Conservation (phyloP, 2,329 filamentous ascomycete genomes). For the Graphium sp. region DNA sequence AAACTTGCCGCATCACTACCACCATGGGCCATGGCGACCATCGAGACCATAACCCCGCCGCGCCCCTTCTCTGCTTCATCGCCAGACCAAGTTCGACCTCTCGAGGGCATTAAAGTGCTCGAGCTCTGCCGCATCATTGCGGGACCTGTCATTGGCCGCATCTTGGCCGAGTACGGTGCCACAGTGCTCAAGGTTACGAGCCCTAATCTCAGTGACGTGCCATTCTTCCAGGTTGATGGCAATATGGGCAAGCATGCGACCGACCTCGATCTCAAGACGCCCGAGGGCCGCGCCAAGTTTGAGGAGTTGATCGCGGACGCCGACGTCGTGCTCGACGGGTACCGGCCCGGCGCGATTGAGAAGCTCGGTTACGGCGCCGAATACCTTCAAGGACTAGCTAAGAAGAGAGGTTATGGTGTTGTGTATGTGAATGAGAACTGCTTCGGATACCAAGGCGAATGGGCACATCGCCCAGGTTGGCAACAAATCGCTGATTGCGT, state of each 20-base stretch:
- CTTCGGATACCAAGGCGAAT: conserved; percentile 39
- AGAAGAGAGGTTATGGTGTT: conserved; percentile 39
- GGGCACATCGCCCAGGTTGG: conserved; percentile 45
- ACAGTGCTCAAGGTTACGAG: conserved; percentile 58
- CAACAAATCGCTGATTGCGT: conserved; percentile 51
- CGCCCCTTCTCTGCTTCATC: conserved; percentile 15
- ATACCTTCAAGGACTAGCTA: conserved; percentile 18
- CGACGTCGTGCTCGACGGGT: conserved; percentile 51
- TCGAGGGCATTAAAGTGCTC: conserved; percentile 52
- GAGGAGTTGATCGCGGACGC: conserved; percentile 41
- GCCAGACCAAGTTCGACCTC: conserved; percentile 10
- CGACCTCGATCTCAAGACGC: conserved; percentile 43
- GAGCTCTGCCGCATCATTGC: conserved; percentile 65
- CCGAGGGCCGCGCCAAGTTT: conserved; percentile 34
- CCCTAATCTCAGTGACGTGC: conserved; percentile 49
- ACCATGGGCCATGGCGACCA: conserved; percentile 29
- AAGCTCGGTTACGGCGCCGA: conserved; percentile 3
- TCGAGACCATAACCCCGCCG: conserved; percentile 32
- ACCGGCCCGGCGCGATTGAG: conserved; percentile 45
- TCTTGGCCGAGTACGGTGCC: conserved; percentile 59
- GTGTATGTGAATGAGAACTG: conserved; percentile 58
- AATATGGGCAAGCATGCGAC: conserved; percentile 55
- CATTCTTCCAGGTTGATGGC: conserved; percentile 56
- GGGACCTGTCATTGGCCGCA: conserved; percentile 54
- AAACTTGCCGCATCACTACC: conserved; percentile 9